Percentiles rank a stretch among this genome's conserved stretches.
These are phyloP conservation scores for Tulasnella sp. DNA, from an alignment of 768 basidiomycete species.

Conservation along the genomic window DNA sequence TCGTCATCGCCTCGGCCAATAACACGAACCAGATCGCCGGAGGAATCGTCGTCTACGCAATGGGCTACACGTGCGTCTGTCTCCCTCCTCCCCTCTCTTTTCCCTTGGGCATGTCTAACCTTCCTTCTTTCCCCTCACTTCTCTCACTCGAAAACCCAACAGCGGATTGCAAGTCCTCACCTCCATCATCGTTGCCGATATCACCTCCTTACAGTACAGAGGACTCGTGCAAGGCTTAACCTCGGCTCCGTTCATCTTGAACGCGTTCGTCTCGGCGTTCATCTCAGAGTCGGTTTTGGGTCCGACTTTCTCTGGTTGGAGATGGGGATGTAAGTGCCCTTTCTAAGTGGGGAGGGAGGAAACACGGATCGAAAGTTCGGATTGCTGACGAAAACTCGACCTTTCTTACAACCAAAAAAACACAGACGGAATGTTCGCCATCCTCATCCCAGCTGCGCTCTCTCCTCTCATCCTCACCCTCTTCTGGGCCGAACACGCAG, in stretches of 20 bases:
- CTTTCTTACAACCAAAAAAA: too few species aligned
- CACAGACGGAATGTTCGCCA: conserved; percentile 56
- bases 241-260: conserved; percentile 54
- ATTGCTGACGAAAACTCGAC: conserved; percentile 11
- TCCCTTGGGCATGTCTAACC: too few species aligned
- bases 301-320: conserved; percentile 47
- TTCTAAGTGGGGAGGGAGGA: too few species aligned
- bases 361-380: too few species aligned
- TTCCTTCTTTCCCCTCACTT: conserved; percentile 31
- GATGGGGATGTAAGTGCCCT: conserved; percentile 61
- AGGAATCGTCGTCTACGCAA: conserved; percentile 49
- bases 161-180: conserved; percentile 61
- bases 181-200: conserved; percentile 60
- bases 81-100: too few species aligned
- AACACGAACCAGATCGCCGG: conserved; percentile 47
- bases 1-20: conserved; percentile 50
- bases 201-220: conserved; percentile 51
- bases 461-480: conserved; percentile 52
- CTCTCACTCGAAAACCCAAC: conserved; percentile 22
- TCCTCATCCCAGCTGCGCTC: conserved; percentile 50
- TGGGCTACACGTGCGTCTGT: conserved; percentile 55
- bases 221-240: conserved; percentile 49
- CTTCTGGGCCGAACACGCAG: conserved; percentile 52
- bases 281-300: conserved; percentile 46
- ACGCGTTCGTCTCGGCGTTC: conserved; percentile 62